Conservation (phyloP, 2,329 filamentous ascomycete genomes). For the Bimuria novae-zelandiae region DNA sequence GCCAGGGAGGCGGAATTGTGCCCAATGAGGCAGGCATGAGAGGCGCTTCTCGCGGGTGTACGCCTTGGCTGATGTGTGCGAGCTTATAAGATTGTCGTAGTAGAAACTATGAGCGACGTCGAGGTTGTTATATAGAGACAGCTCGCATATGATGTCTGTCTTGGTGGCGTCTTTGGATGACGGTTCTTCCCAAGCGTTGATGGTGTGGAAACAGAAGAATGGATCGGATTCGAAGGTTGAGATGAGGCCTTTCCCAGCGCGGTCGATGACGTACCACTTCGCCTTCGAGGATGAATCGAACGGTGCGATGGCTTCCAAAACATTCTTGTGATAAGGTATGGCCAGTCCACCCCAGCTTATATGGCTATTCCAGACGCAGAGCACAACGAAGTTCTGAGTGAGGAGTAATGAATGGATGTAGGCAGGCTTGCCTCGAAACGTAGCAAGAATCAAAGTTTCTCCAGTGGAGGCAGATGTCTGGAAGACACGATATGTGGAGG, state of each 20-base stretch:
- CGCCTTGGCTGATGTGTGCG: conserved; percentile 16
- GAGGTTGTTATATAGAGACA: conserved; percentile 65
- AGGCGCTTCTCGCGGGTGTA: conserved; percentile 31
- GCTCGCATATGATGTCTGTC: conserved; percentile 67
- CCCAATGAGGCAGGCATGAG: conserved; percentile 32
- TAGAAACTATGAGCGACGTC: conserved; percentile 71
- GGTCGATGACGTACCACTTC: conserved; percentile 77
- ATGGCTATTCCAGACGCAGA: conserved; percentile 73
- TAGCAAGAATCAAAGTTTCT: conserved; percentile 72
- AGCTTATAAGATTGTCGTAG: conserved; percentile 52
- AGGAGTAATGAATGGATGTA: conserved; percentile 87
- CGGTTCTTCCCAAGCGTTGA: conserved; percentile 75
- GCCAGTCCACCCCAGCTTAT: conserved; percentile 62
- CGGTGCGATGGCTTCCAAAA: conserved; percentile 68
- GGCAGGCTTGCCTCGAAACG: conserved; percentile 62
- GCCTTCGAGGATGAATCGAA: conserved; percentile 63
- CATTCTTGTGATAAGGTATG: conserved; percentile 67
- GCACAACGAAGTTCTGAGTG: conserved; percentile 69
- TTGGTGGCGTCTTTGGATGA: conserved; percentile 40
- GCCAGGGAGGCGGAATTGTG: conserved; percentile 34
- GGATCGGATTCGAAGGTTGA: conserved; percentile 69
- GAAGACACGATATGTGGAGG: conserved; percentile 71
- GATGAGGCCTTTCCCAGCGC: conserved; percentile 67
- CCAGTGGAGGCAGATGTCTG: conserved; percentile 65
- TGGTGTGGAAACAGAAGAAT: conserved; percentile 78